Evolutionary conservation across 768 basidiomycete genomes (phyloP), one percentile per base, ranked within the genome.

Genomic region (Collybia sp.): DNA sequence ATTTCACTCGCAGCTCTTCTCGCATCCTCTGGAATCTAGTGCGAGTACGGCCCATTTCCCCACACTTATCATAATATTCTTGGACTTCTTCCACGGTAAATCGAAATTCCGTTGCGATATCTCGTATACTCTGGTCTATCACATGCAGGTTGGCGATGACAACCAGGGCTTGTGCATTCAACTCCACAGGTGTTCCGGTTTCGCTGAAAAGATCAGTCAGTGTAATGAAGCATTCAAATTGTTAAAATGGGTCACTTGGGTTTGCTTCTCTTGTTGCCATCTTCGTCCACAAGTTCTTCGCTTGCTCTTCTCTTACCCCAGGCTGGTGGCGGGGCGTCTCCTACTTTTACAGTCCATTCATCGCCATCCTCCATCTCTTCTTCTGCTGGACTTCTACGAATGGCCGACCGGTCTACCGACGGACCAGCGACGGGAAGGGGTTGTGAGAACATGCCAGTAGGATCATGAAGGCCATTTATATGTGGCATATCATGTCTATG

Each of bases 61-160:
- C 82, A 47, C 76, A 83, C 50, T 73, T 78, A 56, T 88, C 83
- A 50, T 88, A 88, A 58, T 79, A 87, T 56, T 84, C 85, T 56
- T 83, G 76, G 12, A 91, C 87, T 62, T 91, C 88, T 51, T 83
- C 82, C 1, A 79, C 59, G 1, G 85, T 85, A 59, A 91, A 91
- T 42, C 81, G 72, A 54, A 70, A 85, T 32, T 86, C 79, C 31
- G 62, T 68, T 6, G 88, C 86, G 53, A 91, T 88, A 25, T 82
- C 77, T 25, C 64, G 62, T 33, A 91, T 74, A 10, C 68, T 73
- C 54, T 79, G 78, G 52, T 88, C 85, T 20, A 88, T 73, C 38
- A 85, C 76, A 58, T 87, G 84, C 39, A 86, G 61, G 35, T 66
- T 69, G 11, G 68, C 66, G 12, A 68, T 64, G 16, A 65, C 62